Evolutionary conservation across 805 yeast genomes (phyloP), one percentile per base, ranked within the genome.

Genomic region (Saturnispora sekii): DNA sequence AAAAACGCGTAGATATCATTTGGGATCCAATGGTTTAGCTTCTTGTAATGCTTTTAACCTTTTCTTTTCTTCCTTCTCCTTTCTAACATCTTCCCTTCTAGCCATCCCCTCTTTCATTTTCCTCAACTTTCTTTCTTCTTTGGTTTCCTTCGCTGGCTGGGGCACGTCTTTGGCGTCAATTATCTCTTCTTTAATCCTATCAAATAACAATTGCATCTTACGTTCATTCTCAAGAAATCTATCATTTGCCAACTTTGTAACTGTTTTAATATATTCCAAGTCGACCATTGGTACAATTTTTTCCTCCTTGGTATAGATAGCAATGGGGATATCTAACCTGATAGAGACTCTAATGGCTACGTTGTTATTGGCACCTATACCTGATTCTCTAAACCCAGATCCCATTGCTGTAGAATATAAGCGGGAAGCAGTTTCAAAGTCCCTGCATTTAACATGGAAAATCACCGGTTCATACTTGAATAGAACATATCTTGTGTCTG

Each of bases 391-490:
- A 56, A 82, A 87, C 3, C 96, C 96, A 63, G 93, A 81, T 2
- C 74, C 72, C 85, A 86, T 81, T 0, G 95, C 95, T 1, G 74
- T 63, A 32, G 79, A 74, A 51, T 79, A 84, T 10, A 87, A 60
- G 34, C 62, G 63, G n/a, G 72, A 68, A 0, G 96, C 95, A 5
- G 70, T 61, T 11, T 61, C 65, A 21, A 69, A 61, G 51, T 77
- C 72, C 38, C 90, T 69, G 55, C 95, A 84, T 55, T 84, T 81
- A 5, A 87, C 87, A 60, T 87, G 96, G 40, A 86, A 63, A 40
- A 87, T 86, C 59, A 87, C 70, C 3, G 96, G 94, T 63, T 87
- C 96, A 53, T 79, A 87, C 55, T 88, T 87, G 66, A 69, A 86
- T 31, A 86, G 66, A 7, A 86, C 72, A 49, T 71, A 79, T 42